Conservation (phyloP, 768 basidiomycete species). For the Vararia minispora region DNA sequence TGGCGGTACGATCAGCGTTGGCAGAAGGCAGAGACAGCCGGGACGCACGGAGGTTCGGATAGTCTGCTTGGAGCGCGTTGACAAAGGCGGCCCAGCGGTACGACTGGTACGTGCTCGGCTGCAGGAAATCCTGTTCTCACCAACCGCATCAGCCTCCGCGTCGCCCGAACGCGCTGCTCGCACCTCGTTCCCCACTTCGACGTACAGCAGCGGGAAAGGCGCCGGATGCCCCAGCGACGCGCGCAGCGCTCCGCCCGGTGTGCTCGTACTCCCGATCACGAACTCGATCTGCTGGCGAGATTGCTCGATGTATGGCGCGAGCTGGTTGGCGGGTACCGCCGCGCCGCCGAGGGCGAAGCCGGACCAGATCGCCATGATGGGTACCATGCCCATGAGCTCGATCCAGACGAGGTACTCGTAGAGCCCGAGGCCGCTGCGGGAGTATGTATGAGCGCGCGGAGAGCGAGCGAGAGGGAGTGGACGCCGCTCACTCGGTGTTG, state of each 20-base stretch:
- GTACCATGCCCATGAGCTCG: slow-evolving; percentile 44
- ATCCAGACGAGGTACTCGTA: slow-evolving; percentile 45
- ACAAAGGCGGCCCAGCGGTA: slow-evolving; percentile 44
- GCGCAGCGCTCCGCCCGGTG: slow-evolving; percentile 35
- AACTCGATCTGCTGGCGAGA: slow-evolving; percentile 56
- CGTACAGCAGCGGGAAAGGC: slow-evolving; percentile 38
- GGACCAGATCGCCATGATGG: slow-evolving; percentile 55
- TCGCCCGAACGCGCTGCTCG: too few relatives aligned
- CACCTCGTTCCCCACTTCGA: slow-evolving; percentile 53
- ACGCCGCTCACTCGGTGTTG: slow-evolving; percentile 49
- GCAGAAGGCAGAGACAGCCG: slow-evolving; percentile 6
- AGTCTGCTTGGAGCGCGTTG: slow-evolving; percentile 31
- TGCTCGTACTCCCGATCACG: slow-evolving; percentile 42
- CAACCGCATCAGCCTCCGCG: too few relatives aligned
- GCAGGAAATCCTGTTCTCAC: slow-evolving; percentile 34
- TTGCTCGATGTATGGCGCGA: slow-evolving; percentile 42
- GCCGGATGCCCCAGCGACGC: slow-evolving; percentile 43
- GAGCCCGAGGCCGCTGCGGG: slow-evolving; percentile 39
- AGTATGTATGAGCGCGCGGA: neutral
- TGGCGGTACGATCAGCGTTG: too few relatives aligned
- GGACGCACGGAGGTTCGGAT: slow-evolving; percentile 39
- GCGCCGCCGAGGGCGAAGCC: slow-evolving; percentile 40
- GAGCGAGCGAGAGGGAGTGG: neutral
- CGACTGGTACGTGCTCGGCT: slow-evolving; percentile 28
- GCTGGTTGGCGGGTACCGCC: slow-evolving; percentile 30